Evolutionary conservation across 768 basidiomycete species (phyloP), one percentile per base, ranked within the genome.

Genomic region (Suillus placidus): DNA sequence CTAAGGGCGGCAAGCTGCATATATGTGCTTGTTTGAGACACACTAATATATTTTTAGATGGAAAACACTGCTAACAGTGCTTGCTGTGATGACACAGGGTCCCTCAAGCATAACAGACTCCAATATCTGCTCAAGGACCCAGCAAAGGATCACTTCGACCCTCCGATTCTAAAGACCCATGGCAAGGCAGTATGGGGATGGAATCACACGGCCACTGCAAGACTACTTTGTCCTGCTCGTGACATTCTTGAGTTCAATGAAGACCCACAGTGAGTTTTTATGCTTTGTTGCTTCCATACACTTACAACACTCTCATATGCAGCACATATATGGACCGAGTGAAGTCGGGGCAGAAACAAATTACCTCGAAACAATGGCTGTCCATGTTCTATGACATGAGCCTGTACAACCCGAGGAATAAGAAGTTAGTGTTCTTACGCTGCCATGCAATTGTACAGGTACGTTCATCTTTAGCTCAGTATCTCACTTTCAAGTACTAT

Each of bases 311-410:
- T 61, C 20, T 32, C 4, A 26, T 45, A 43, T 20, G 23, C 61
- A 62, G 61, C 13, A 47, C 43, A 49, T 62, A 62, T 23, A 62
- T 62, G 42, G 61, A 62, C 61, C 34, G 34, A 8, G 45, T 62
- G 18, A 62, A 35, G 2, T 62, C 47, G 4, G 61, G 47, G 4
- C 16, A 23, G n/a, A 62, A 62, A 62, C n/a, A 62, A 37, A 45
- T 43, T 7, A 54, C n/a, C 18, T 38, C 62, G 2, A 63, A 16
- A 55, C 51, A 63, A 40, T 63, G 51, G 6, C 62, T n/a, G n/a
- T n/a, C n/a, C n/a, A n/a, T n/a, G n/a, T n/a, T n/a, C n/a, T n/a
- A n/a, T n/a, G n/a, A n/a, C 62, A 9, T 63, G 62, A 32, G 35
- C 51, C 32, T 63, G 8, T 63, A 30, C 18, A 35, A 63, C 51